Base-by-base conservation (phyloP, 2,329 filamentous ascomycete genomes). In the Alternaria incomplexa region DNA sequence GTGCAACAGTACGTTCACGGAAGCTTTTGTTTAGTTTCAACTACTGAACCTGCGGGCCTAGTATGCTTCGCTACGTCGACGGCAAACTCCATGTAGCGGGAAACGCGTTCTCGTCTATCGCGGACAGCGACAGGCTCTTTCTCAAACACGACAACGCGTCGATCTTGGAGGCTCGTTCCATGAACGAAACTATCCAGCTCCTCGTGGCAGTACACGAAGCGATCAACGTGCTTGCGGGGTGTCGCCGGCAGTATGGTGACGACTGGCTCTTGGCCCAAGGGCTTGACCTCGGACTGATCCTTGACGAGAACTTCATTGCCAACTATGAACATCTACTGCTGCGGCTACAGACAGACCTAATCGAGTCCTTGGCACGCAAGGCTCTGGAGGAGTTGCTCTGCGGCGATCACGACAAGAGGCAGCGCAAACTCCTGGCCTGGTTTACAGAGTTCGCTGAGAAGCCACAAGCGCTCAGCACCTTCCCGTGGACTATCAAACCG, bases 401-500 rank as follows among this genome's bases (percentile, higher is more conserved):
- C 10, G 71, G 70, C 13, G 69, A 65, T 26, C 69, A 75, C 47
- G 67, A 77, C 73, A 79, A 79, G 65, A 74, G 65, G 59, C 76
- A 78, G 60, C 73, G 71, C 53, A 72, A 72, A 58, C 66, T 78
- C 8, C 66, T 80, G 51, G 67, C 56, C 32, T 81, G 79, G 79
- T 82, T 83, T 62, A 71, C 77, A 6, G 81, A 83, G 66, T 83
- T 79, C 65, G 76, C 77, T 3, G 73, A 79, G 65, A 77, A 79
- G 66, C 76, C 74, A 44, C 74, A 75, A 26, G 80, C 79, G 13
- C 69, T 81, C 22, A 81, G 77, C 61, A 81, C 80, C 12, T 82
- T 81, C 70, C 81, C 81, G 61, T 83, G 81, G 81, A 81, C 80
- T 15, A 81, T 83, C 72, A 78, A 79, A 70, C 79, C 80, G 1